Evolutionary conservation across 148 eudicot genomes (phyloP).

Genomic region (Rhododendron ovatum): DNA sequence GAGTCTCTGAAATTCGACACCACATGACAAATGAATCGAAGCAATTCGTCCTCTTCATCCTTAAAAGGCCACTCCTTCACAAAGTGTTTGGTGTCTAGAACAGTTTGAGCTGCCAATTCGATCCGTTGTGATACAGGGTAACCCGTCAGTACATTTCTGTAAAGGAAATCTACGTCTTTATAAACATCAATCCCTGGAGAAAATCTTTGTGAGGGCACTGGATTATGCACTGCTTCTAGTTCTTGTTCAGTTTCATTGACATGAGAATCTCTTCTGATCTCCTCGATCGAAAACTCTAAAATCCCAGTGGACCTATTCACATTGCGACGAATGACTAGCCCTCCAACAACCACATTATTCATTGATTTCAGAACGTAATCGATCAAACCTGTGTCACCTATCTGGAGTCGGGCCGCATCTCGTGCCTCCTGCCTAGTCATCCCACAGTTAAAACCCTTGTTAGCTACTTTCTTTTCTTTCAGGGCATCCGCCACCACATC

Average conservation of each 20-base stretch:
- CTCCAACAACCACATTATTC: conserved; percentile 69
- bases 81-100: conserved; percentile 64
- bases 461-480: conserved; percentile 41
- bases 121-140: conserved; percentile 29
- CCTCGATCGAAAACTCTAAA: conserved; percentile 54
- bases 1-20: conserved; percentile 32
- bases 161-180: conserved; percentile 43
- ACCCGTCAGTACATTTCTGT: conserved; percentile 32
- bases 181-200: conserved; percentile 36
- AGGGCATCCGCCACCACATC: conserved; percentile 65
- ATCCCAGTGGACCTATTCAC: conserved; percentile 46
- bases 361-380: conserved; percentile 84
- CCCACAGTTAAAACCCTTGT: conserved; percentile 19
- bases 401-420: conserved; percentile 74
- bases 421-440: conserved; percentile 90
- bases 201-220: not conserved
- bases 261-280: conserved; percentile 13
- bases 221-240: conserved; percentile 10
- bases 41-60: conserved; percentile 48
- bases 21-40: conserved; percentile 55
- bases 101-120: conserved; percentile 39
- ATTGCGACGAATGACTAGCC: conserved; percentile 43
- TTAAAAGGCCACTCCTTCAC: conserved; percentile 71
- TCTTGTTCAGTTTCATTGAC: conserved; percentile 15
- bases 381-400: conserved; percentile 88